Evolutionary conservation across 2,329 filamentous ascomycete species (phyloP), one percentile per base, ranked within the genome.

Genomic region (Aspergillus sclerotialis): DNA sequence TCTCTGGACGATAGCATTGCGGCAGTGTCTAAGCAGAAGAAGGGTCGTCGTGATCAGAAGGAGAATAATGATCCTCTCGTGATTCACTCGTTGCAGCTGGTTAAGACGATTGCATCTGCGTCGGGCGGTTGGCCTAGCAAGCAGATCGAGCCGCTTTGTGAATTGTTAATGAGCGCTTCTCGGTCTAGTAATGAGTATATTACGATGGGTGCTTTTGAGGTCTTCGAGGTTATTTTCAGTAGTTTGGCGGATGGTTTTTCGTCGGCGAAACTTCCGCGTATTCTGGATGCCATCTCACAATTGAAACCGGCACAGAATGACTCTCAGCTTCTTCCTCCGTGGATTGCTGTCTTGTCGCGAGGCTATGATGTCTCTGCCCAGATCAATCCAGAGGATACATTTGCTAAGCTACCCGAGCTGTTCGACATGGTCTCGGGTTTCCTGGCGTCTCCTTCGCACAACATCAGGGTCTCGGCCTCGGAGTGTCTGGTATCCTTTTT

Each of bases 211-310:
- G 84, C 89, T 0, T 95, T 98, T 50, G 90, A 95, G 46, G 90
- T 96, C 4, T 98, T 98, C 52, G 92, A 98, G 60, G 83, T 94
- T 59, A 94, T 96, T 28, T 96, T 98, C 46, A 82, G 84, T 49
- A 84, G 88, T 6, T 89, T 98, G 82, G 76, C 80, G 11, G 83
- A 89, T 46, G 87, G 94, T 46, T 74, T 89, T 31, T 85, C 89
- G 0, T 93, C 88, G 3, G 77, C 86, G 1, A 98, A 96, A 64
- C 73, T 98, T 9, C 88, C 89, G 3, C 78, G 85, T 37, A 73
- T 98, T 9, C 75, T 96, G 50, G 88, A 94, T 44, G 88, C 92
- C 33, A 94, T 98, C 47, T 81, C 83, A 9, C 89, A 96, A 58
- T 68, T 98, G 46, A 86, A 90, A 48, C 92, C 92, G 7, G 85